Conservation (phyloP, 1,284 basidiomycete species). For the Rhodotorula mucilaginosa region DNA sequence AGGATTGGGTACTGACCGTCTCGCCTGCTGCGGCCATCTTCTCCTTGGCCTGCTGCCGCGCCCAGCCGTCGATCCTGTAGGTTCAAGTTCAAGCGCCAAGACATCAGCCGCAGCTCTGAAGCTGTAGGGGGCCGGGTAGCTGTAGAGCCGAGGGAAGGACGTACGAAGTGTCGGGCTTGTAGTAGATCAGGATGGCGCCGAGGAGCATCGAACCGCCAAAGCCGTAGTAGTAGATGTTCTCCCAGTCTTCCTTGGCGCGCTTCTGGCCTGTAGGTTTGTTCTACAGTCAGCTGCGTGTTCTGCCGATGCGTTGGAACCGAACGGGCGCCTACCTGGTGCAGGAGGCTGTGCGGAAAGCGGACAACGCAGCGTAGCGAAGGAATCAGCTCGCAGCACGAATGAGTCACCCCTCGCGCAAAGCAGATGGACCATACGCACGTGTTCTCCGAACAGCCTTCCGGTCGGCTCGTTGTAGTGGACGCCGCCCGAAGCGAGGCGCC, state of each 20-base stretch:
- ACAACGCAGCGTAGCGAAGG: not conserved
- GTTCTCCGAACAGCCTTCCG: conserved; percentile 82
- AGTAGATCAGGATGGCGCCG: conserved; percentile 73
- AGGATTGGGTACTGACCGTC: conserved; percentile 22
- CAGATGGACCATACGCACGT: conserved; percentile 56
- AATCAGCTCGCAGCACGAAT: not conserved
- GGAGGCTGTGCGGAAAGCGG: conserved; percentile 18
- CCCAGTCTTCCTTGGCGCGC: conserved; percentile 82
- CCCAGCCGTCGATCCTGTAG: conserved; percentile 38
- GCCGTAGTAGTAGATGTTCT: conserved; percentile 74
- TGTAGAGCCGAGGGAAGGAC: not conserved
- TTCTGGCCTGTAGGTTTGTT: conserved; percentile 60
- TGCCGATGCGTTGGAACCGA: not conserved
- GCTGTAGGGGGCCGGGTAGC: too few relatives aligned
- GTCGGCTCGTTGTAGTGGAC: conserved; percentile 83
- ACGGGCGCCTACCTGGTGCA: conserved; percentile 23
- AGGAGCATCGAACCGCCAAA: conserved; percentile 86
- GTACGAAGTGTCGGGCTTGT: conserved; percentile 76
- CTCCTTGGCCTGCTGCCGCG: conserved; percentile 32
- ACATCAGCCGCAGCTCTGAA: too few relatives aligned
- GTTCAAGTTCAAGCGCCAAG: not conserved
- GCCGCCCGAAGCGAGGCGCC: conserved; percentile 63
- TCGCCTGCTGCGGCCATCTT: conserved; percentile 31
- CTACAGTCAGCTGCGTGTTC: conserved; percentile 39
- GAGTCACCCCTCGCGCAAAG: not conserved